A percentile compares a stretch with the other conserved stretches of the same genome.
Conservation (phyloP, 495 filamentous ascomycete species). For the Eremomyces bilateralis region DNA sequence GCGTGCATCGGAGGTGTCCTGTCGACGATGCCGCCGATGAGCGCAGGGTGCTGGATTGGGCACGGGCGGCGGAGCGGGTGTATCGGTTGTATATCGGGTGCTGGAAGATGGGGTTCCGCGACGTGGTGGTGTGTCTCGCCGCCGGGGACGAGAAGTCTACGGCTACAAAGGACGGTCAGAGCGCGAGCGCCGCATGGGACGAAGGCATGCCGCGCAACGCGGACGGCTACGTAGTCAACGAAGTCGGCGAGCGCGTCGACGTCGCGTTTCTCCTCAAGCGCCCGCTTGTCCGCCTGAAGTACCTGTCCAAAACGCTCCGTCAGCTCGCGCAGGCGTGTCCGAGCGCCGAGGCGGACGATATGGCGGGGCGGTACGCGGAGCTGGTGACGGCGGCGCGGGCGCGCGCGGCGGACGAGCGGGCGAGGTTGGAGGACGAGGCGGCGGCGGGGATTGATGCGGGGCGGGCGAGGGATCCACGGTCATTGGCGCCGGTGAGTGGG, state of each 20-base stretch:
- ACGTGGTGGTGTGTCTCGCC: conserved; percentile 82
- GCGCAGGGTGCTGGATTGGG: conserved; percentile 72
- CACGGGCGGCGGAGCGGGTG: conserved; percentile 46
- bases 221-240: conserved; percentile 54
- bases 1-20: conserved; percentile 58
- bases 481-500: conserved; percentile 41
- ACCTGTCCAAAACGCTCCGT: conserved; percentile 66
- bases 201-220: conserved; percentile 54
- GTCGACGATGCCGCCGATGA: conserved; percentile 39
- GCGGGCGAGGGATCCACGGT: conserved; percentile 55
- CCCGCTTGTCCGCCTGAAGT: conserved; percentile 72
- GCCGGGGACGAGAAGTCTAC: conserved; percentile 25
- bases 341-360: conserved; percentile 32
- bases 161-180: conserved; percentile 16
- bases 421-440: conserved; percentile 75
- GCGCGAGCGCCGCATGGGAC: conserved; percentile 22
- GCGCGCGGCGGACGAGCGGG: conserved; percentile 65
- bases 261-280: conserved; percentile 84
- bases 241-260: conserved; percentile 74
- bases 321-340: conserved; percentile 30
- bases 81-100: conserved; percentile 77
- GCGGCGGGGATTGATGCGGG: conserved; percentile 65
- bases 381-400: conserved; percentile 56
- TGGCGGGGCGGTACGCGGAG: conserved; percentile 38
- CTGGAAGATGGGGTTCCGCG: conserved; percentile 89